Percentiles rank a stretch among this genome's conserved stretches.
Conservation (phyloP, 768 basidiomycete species). For the Panus rudis region DNA sequence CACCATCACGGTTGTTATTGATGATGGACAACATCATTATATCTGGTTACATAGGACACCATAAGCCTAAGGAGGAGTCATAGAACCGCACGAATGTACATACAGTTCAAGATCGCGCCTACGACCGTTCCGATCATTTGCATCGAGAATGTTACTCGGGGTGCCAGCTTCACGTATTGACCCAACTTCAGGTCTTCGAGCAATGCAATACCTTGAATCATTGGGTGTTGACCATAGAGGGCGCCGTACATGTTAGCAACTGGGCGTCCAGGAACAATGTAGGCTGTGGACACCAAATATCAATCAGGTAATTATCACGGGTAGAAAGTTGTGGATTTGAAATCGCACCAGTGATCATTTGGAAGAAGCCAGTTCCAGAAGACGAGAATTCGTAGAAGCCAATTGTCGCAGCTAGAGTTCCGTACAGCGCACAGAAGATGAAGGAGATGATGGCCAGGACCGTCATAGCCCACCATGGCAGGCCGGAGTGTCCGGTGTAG, state of each 20-base stretch:
- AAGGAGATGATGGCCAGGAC: conserved; percentile 46
- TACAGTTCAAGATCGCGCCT: conserved; percentile 39
- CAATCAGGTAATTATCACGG: not conserved
- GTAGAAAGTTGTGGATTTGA: conserved; percentile 21
- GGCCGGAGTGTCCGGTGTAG: conserved; percentile 45
- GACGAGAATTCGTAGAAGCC: conserved; percentile 21
- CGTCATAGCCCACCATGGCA: conserved; percentile 49
- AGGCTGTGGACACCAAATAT: conserved; percentile 9
- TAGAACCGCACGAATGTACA: not conserved
- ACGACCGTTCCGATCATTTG: conserved; percentile 39
- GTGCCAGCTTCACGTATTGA: conserved; percentile 53
- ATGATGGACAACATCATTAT: conserved; percentile 25
- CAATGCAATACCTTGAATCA: conserved; percentile 40
- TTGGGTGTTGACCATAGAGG: conserved; percentile 31
- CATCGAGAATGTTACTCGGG: conserved; percentile 46
- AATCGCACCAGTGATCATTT: conserved; percentile 17
- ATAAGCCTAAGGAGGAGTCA: not conserved
- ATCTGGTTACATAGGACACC: no score
- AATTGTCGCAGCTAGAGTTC: conserved; percentile 23
- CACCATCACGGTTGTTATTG: conserved; percentile 20
- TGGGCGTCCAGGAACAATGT: conserved; percentile 23
- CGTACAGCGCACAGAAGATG: conserved; percentile 47
- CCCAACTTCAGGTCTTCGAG: conserved; percentile 56
- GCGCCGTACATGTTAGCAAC: conserved; percentile 34
- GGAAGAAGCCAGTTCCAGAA: conserved; percentile 25